A percentile compares a stretch with the other conserved stretches of the same genome.
Evolutionary conservation across 495 filamentous ascomycete genomes (phyloP).

Genomic region (Thozetella sp.): DNA sequence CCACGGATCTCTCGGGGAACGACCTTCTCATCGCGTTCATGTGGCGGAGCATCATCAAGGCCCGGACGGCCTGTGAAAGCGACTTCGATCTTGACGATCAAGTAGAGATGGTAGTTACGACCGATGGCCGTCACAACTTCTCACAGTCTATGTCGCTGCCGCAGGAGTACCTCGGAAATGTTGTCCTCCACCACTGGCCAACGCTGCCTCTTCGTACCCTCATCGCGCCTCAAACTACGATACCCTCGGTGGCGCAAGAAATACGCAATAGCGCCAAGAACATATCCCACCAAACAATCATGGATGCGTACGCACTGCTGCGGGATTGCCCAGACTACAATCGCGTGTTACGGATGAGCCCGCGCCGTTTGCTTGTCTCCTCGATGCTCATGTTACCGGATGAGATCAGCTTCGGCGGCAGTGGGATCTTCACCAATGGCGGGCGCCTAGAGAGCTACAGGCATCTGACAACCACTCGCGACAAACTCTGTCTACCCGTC

Average conservation of each 20-base stretch:
- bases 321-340: constrained; percentile 1
- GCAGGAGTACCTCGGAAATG: constrained; percentile 13
- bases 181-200: constrained; percentile 5
- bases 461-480: constrained; percentile 4
- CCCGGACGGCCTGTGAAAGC: not conserved
- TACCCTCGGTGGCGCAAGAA: constrained; percentile 4
- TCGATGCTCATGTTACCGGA: constrained; percentile 13
- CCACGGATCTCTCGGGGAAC: constrained; percentile 8
- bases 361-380: constrained; percentile 7
- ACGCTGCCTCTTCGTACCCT: constrained; percentile 2
- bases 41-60: constrained; percentile 13
- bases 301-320: constrained; percentile 9
- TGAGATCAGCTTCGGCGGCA: constrained; percentile 11
- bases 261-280: constrained; percentile 6
- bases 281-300: not conserved
- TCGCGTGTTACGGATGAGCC: not conserved
- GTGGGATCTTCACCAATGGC: constrained; percentile 11
- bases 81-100: not conserved
- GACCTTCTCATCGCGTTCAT: constrained; percentile 12
- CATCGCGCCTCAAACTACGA: not conserved
- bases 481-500: constrained; percentile 1
- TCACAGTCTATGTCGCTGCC: constrained; percentile 7
- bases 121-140: constrained; percentile 9
- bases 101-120: not conserved
- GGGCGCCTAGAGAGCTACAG: constrained; percentile 8